These are phyloP conservation scores for Lolium rigidum DNA, from an alignment of 176 grass and related monocot genomes.

Conservation along the genomic window DNA sequence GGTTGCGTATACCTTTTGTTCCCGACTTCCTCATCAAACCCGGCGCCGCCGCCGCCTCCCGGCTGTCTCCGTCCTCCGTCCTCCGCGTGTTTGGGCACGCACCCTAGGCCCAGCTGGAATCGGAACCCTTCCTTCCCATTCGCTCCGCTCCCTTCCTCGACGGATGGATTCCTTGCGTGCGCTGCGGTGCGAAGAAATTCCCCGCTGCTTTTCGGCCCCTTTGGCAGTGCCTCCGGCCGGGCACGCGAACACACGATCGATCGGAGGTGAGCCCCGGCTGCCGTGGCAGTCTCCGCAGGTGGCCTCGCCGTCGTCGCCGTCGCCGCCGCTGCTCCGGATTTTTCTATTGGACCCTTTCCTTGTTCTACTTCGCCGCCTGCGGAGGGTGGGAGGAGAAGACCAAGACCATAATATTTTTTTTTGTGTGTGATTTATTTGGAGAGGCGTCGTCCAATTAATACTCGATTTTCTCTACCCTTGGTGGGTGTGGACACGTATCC, in stretches of 20 bases:
- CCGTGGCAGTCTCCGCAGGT: constrained; percentile 3
- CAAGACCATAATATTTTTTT: constrained; percentile 52
- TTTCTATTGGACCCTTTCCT: constrained; percentile 49
- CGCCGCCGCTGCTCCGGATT: constrained; percentile 35
- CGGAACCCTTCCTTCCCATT: constrained; percentile 32
- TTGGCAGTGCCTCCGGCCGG: constrained; percentile 31
- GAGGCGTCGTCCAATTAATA: constrained; percentile 37
- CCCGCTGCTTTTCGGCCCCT: constrained; percentile 19
- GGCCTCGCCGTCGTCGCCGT: constrained; percentile 33
- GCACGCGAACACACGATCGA: constrained; percentile 36
- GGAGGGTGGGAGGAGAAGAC: constrained; percentile 45
- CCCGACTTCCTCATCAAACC: constrained; percentile 61
- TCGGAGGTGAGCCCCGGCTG: constrained; percentile 27
- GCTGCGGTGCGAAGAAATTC: constrained; percentile 45
- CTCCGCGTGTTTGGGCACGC: not conserved
- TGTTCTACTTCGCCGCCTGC: constrained; percentile 57
- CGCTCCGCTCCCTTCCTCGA: constrained; percentile 13
- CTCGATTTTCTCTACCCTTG: not conserved
- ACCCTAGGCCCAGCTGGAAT: constrained; percentile 30
- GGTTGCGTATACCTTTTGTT: constrained; percentile 61
- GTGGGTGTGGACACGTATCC: constrained; percentile 36
- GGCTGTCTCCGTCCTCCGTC: not conserved
- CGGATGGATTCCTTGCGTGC: constrained; percentile 62
- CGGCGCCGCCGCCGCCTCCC: constrained; percentile 19
- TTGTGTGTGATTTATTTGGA: constrained; percentile 39